Evolutionary conservation across 208 protist species (phyloP).

Genomic region (Trypanosoma vivax): DNA sequence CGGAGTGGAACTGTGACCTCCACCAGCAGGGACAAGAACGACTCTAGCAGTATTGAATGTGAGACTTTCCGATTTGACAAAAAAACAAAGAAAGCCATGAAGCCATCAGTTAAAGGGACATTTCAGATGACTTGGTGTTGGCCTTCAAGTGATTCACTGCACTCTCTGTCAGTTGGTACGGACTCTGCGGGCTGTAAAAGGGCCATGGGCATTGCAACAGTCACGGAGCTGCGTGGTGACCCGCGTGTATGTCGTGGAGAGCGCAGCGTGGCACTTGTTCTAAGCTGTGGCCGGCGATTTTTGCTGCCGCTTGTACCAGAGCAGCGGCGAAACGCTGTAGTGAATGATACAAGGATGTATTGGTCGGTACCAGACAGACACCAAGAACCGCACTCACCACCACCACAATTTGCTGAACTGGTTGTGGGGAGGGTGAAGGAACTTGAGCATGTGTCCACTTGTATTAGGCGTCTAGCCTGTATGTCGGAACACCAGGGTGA

Average conservation of each 20-base stretch:
- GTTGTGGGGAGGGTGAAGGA: slow-evolving; percentile 38
- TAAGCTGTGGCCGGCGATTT: slow-evolving; percentile 35
- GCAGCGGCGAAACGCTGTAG: slow-evolving; percentile 1
- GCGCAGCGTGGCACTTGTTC: slow-evolving; percentile 31
- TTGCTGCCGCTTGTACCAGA: slow-evolving; percentile 17
- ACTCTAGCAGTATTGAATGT: too few relatives aligned
- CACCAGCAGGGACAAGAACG: too few relatives aligned
- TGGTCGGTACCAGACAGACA: slow-evolving; percentile 17
- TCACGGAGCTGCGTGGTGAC: slow-evolving; percentile 21
- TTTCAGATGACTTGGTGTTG: slow-evolving; percentile 55
- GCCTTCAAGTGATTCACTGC: slow-evolving; percentile 14
- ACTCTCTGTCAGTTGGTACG: not conserved
- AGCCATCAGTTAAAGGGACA: slow-evolving; percentile 32
- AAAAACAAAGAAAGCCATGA: slow-evolving; percentile 24
- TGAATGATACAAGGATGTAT: slow-evolving; percentile 4
- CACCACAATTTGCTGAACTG: slow-evolving; percentile 35
- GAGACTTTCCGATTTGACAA: slow-evolving; percentile 15
- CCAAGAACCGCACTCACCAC: not conserved
- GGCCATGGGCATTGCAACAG: slow-evolving; percentile 1
- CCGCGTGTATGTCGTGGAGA: slow-evolving; percentile 6
- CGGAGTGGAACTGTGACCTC: too few relatives aligned
- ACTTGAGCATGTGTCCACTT: slow-evolving; percentile 20
- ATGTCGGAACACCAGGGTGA: not conserved
- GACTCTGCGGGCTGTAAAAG: not conserved
- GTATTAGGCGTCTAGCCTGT: not conserved